Evolutionary conservation across 2,329 filamentous ascomycete genomes (phyloP).

Genomic region (Xylaria arbuscula): DNA sequence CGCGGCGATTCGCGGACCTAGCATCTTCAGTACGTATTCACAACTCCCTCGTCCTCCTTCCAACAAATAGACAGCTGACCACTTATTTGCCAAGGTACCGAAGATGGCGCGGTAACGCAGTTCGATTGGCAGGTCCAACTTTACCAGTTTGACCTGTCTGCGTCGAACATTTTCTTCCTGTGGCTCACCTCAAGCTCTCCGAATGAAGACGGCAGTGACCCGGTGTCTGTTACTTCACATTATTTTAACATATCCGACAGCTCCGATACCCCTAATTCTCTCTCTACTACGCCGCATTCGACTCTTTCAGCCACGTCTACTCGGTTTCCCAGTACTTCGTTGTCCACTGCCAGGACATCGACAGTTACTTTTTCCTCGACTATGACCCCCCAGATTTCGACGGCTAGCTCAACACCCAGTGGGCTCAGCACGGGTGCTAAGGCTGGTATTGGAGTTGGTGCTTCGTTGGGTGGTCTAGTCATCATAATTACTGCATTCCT

Average conservation of each 20-base stretch:
- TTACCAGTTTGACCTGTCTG: slow-evolving; percentile 19
- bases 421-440: slow-evolving; percentile 31
- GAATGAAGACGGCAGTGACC: background rate
- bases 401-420: background rate
- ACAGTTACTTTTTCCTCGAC: background rate
- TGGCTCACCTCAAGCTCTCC: background rate
- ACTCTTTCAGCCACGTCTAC: background rate
- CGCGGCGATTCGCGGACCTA: slow-evolving; percentile 34
- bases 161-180: slow-evolving; percentile 6
- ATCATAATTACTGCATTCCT: slow-evolving; percentile 16
- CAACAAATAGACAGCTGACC: background rate
- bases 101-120: slow-evolving; percentile 34
- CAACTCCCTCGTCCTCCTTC: background rate
- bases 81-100: slow-evolving; percentile 9
- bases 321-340: background rate
- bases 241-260: slow-evolving; percentile 38
- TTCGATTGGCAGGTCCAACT: slow-evolving; percentile 39
- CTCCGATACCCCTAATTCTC: background rate
- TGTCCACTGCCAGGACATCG: background rate
- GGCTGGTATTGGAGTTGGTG: slow-evolving; percentile 35
- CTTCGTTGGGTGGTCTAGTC: slow-evolving; percentile 17
- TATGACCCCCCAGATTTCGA: background rate
- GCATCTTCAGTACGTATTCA: slow-evolving; percentile 33
- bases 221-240: background rate
- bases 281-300: slow-evolving; percentile 14